These are phyloP conservation scores for Pythium volutum DNA, from an alignment of 352 stramenopile species.

Conservation along the genomic window DNA sequence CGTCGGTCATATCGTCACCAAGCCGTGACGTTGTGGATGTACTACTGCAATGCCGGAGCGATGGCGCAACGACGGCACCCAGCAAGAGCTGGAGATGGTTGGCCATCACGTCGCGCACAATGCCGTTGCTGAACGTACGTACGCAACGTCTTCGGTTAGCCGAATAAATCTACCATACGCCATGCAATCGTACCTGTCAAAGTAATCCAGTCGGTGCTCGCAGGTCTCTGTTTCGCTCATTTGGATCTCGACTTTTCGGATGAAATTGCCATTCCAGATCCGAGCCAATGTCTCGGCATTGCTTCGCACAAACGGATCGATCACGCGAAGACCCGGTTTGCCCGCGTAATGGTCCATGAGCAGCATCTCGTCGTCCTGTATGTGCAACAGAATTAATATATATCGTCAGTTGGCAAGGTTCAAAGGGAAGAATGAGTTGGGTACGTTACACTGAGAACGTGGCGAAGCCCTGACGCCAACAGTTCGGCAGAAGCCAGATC, in stretches of 20 bases:
- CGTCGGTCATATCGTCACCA: not conserved
- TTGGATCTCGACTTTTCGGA: constrained; percentile 32
- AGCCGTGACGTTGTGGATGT: not conserved
- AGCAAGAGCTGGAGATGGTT: constrained; percentile 80
- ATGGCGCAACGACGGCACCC: constrained; percentile 31
- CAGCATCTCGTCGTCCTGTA: constrained; percentile 66
- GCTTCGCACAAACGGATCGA: constrained; percentile 44
- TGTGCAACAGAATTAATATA: not conserved
- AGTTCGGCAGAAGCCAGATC: constrained; percentile 47
- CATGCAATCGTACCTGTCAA: constrained; percentile 52
- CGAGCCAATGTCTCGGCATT: constrained; percentile 39
- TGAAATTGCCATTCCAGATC: constrained; percentile 34
- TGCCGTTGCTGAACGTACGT: constrained; percentile 39
- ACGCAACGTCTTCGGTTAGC: not conserved
- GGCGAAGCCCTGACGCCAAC: constrained; percentile 39
- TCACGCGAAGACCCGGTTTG: constrained; percentile 58
- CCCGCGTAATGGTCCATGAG: constrained; percentile 88
- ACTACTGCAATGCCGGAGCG: constrained; percentile 19
- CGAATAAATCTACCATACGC: no score
- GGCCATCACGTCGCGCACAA: constrained; percentile 79
- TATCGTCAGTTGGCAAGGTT: not conserved
- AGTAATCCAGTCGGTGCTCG: constrained; percentile 58
- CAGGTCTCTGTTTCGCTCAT: constrained; percentile 75
- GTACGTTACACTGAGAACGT: constrained; percentile 34
- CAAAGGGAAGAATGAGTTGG: not conserved